Percentiles rank a stretch among this genome's conserved stretches.
Evolutionary conservation across 306 rosid species (phyloP).

Genomic region (Citrullus amarus): DNA sequence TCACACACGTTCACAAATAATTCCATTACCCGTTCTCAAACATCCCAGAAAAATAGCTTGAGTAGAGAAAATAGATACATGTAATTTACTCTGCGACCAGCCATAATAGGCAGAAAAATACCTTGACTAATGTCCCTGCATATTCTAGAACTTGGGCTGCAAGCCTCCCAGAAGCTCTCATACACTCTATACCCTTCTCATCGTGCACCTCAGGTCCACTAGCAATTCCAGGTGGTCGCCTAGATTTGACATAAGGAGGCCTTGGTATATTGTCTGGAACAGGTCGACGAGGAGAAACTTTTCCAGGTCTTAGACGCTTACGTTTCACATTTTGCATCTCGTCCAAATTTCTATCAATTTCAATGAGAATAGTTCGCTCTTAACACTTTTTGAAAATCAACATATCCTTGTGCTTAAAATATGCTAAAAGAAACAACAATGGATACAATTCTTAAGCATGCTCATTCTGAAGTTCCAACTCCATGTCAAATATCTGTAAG

Average conservation of each 20-base stretch:
- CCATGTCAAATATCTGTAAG: background rate
- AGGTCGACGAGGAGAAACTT: conserved; percentile 56
- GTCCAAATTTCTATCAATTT: conserved; percentile 44
- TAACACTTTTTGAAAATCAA: conserved; percentile 4
- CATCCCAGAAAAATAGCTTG: background rate
- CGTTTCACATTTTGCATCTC: conserved; percentile 38
- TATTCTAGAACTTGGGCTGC: conserved; percentile 92
- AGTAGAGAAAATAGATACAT: background rate
- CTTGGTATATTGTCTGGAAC: conserved; percentile 54
- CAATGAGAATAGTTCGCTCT: background rate
- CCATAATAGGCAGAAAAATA: conserved; percentile 20
- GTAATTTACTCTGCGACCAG: background rate
- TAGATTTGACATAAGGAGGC: conserved; percentile 75
- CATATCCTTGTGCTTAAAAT: background rate
- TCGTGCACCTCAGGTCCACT: conserved; percentile 80
- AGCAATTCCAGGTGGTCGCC: conserved; percentile 48
- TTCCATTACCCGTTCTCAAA: background rate
- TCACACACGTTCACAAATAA: background rate
- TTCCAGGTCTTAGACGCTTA: conserved; percentile 65
- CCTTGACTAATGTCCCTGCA: conserved; percentile 93
- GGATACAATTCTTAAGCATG: background rate
- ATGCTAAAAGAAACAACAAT: background rate
- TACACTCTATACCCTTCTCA: conserved; percentile 64
- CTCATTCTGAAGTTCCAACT: background rate
- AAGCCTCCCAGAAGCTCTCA: conserved; percentile 93